Percentiles rank a stretch among this genome's conserved stretches.
Conservation (phyloP, 305 asterid genomes). For the Fraxinus sp. region DNA sequence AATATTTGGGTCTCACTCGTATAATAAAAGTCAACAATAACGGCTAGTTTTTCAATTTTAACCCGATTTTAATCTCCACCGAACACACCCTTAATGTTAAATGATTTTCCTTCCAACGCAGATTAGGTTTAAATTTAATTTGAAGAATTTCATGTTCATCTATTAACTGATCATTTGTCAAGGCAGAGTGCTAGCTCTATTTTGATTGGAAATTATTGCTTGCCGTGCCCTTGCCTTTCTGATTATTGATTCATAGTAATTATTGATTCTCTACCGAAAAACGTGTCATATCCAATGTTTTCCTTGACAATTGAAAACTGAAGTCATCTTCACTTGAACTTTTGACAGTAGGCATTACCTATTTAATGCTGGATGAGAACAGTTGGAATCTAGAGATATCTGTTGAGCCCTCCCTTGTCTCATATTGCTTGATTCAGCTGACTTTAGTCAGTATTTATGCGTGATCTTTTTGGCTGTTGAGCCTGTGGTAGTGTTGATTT, state of each 20-base stretch:
- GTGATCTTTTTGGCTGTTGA: background rate
- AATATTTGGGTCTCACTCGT: no score
- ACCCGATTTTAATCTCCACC: no score
- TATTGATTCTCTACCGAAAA: background rate
- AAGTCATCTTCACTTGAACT: background rate
- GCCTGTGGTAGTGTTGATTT: background rate
- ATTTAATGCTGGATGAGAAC: background rate
- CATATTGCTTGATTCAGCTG: constrained; percentile 4
- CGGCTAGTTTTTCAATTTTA: no score
- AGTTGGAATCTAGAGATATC: background rate
- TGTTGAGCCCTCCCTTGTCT: background rate
- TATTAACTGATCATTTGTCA: background rate
- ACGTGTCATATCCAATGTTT: background rate
- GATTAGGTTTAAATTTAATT: background rate
- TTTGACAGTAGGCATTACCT: background rate
- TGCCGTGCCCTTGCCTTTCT: background rate
- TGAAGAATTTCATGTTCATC: background rate
- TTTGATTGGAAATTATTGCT: background rate
- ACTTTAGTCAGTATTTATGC: background rate
- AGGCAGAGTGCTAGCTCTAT: background rate
- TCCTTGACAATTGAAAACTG: background rate
- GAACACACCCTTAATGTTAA: background rate
- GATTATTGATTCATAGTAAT: background rate
- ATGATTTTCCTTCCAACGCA: background rate
- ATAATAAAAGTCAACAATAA: no score